These are phyloP conservation scores for Fusarium sarcochroum DNA, from an alignment of 2,329 filamentous ascomycete genomes.

Conservation along the genomic window DNA sequence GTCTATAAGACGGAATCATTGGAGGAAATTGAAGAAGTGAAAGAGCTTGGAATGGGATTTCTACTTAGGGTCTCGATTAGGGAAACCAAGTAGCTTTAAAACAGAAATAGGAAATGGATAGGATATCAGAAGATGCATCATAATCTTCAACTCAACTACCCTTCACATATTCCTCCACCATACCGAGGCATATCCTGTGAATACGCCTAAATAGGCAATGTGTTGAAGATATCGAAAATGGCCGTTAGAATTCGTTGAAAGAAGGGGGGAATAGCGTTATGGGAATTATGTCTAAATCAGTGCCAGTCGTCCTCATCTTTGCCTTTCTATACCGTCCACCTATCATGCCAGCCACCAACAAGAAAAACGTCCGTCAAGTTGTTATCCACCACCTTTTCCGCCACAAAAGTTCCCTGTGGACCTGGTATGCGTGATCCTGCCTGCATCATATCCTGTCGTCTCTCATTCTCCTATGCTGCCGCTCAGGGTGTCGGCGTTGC, in stretches of 20 bases:
- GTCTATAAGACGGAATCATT: slow-evolving; percentile 35
- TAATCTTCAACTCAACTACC: slow-evolving; percentile 15
- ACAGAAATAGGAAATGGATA: slow-evolving; percentile 32
- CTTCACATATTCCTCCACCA: background rate
- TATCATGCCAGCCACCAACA: slow-evolving; percentile 13
- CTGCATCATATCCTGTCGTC: background rate
- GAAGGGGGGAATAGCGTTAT: slow-evolving; percentile 44
- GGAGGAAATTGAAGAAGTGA: slow-evolving; percentile 20
- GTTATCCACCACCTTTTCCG: slow-evolving; percentile 18
- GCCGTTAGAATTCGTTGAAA: slow-evolving; percentile 23
- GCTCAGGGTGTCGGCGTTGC: slow-evolving; percentile 14
- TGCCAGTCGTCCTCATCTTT: slow-evolving; percentile 41
- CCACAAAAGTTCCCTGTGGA: slow-evolving; percentile 6
- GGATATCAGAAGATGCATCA: slow-evolving; percentile 20
- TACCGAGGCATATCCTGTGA: background rate
- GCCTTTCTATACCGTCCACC: slow-evolving; percentile 26
- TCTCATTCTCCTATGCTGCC: background rate
- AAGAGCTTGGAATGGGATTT: background rate
- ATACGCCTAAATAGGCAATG: background rate
- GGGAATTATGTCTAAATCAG: slow-evolving; percentile 49
- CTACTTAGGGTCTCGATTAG: background rate
- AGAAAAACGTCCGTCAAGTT: slow-evolving; percentile 6
- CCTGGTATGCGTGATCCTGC: background rate
- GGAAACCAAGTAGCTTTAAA: slow-evolving; percentile 30
- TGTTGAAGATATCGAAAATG: background rate